Evolutionary conservation across 306 rosid genomes (phyloP).

Genomic region (Citrullus colocynthis): DNA sequence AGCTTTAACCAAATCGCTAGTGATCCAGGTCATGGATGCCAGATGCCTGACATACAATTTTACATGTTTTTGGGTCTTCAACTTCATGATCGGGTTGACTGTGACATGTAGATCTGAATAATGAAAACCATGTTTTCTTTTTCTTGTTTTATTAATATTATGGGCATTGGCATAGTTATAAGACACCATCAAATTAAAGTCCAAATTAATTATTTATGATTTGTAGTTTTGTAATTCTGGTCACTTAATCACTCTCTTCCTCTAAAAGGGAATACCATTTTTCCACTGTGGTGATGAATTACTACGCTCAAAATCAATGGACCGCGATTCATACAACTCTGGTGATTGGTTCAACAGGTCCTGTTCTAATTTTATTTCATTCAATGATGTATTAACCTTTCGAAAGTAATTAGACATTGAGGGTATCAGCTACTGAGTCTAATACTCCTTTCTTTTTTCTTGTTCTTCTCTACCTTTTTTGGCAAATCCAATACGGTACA

Average conservation of each 20-base stretch:
- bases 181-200: neutral
- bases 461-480: neutral
- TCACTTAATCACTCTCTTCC: slow-evolving; percentile 2
- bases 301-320: slow-evolving; percentile 90
- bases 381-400: neutral
- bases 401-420: neutral
- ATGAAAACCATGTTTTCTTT: neutral
- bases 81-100: neutral
- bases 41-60: neutral
- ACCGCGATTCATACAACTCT: slow-evolving; percentile 94
- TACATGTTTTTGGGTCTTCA: neutral
- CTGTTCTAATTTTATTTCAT: slow-evolving; percentile 6
- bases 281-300: slow-evolving; percentile 80
- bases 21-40: neutral
- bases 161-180: neutral
- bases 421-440: neutral
- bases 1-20: neutral
- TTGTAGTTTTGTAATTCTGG: neutral
- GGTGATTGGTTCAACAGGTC: slow-evolving; percentile 98
- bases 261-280: slow-evolving; percentile 76
- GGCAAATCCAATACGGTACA: neutral
- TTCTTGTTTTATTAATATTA: neutral
- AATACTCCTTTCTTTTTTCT: neutral
- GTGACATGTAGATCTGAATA: neutral
- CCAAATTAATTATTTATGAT: neutral